Evolutionary conservation across 2,329 filamentous ascomycete species (phyloP).

Genomic region (Herpotrichia juniperi): DNA sequence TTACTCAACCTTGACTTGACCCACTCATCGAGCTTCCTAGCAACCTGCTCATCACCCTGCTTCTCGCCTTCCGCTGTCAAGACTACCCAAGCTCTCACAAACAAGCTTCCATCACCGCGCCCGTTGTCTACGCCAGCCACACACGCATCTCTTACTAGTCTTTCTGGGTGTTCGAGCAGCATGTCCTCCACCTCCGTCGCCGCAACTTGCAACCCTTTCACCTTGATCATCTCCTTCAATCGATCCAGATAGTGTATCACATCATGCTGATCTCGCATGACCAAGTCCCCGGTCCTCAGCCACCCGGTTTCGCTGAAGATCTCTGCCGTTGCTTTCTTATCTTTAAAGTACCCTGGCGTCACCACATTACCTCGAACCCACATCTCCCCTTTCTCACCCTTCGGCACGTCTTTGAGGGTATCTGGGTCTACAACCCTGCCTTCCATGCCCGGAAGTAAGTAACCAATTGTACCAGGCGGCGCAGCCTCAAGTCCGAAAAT

Average conservation of each 20-base stretch:
- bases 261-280: slow-evolving; percentile 32
- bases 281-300: slow-evolving; percentile 35
- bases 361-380: slow-evolving; percentile 36
- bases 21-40: slow-evolving; percentile 28
- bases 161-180: slow-evolving; percentile 49
- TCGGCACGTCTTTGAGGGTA: slow-evolving; percentile 28
- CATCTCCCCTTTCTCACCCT: slow-evolving; percentile 32
- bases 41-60: slow-evolving; percentile 19
- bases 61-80: slow-evolving; percentile 22
- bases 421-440: slow-evolving; percentile 34
- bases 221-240: slow-evolving; percentile 54
- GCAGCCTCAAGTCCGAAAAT: slow-evolving; percentile 33
- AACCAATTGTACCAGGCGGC: slow-evolving; percentile 31
- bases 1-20: slow-evolving; percentile 28
- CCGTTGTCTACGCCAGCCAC: slow-evolving; percentile 39
- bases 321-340: slow-evolving; percentile 31
- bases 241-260: slow-evolving; percentile 43
- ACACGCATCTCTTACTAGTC: slow-evolving; percentile 33
- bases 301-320: slow-evolving; percentile 34
- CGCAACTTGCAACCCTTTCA: slow-evolving; percentile 57
- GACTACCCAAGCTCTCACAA: slow-evolving; percentile 39
- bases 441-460: slow-evolving; percentile 36
- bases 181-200: slow-evolving; percentile 56
- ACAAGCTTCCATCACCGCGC: slow-evolving; percentile 34
- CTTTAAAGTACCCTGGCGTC: slow-evolving; percentile 39